phyloP scores from a whole-genome alignment of 768 basidiomycete species.

The Strobilomyces echinocephalus region DNA sequence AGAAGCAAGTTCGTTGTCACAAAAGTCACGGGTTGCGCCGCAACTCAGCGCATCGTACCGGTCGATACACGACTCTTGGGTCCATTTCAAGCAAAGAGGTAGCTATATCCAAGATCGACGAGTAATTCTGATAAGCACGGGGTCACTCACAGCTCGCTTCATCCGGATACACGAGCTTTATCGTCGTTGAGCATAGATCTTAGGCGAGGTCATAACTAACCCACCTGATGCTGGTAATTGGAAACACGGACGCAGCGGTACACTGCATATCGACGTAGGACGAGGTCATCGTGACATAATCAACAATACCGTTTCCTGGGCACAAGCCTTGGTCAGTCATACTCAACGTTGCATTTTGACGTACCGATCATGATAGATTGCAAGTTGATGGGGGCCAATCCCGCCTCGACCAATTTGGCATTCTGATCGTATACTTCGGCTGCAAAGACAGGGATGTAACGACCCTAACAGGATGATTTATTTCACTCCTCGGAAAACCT shows the following conservation, averaged over 20 bases:
- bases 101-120: slow-evolving; percentile 38
- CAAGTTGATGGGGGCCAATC: slow-evolving; percentile 46
- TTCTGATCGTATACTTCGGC: slow-evolving; percentile 48
- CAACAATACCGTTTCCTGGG: slow-evolving; percentile 43
- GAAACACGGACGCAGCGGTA: slow-evolving; percentile 44
- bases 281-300: slow-evolving; percentile 34
- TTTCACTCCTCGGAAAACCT: neutral
- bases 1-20: slow-evolving; percentile 40
- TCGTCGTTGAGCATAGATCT: neutral
- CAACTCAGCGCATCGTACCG: slow-evolving; percentile 66
- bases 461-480: slow-evolving; percentile 34
- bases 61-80: slow-evolving; percentile 58
- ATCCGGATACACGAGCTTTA: slow-evolving; percentile 37
- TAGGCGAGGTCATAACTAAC: neutral
- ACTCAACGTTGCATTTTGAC: neutral
- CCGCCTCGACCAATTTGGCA: slow-evolving; percentile 36
- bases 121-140: neutral
- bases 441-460: slow-evolving; percentile 49
- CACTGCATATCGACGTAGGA: slow-evolving; percentile 55
- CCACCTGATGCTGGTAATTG: slow-evolving; percentile 37
- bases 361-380: slow-evolving; percentile 47
- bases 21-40: slow-evolving; percentile 62
- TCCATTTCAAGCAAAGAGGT: slow-evolving; percentile 61
- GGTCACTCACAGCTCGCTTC: slow-evolving; percentile 36
- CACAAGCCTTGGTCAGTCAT: neutral